Base-by-base conservation (phyloP, 148 eudicot species). In the Simmondsia chinensis region DNA sequence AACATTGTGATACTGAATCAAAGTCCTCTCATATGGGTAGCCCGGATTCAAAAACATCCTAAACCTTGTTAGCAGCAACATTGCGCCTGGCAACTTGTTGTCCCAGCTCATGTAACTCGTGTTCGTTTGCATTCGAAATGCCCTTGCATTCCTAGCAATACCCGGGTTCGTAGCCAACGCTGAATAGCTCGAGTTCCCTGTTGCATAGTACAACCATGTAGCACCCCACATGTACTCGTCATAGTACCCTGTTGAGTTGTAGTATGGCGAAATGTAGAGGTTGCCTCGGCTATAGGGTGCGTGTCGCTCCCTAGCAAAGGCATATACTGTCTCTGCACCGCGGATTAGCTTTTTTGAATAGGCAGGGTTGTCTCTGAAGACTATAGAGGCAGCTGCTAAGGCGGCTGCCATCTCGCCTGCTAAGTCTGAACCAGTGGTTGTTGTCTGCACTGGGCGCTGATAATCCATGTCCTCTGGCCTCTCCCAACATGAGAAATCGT, bases 381-480 rank as follows among this genome's bases (percentile, higher is more conserved):
- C 91, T 16, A 86, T 75, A 25, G 95, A 81, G 21, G 95, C 87
- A 0, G 91, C 69, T 24, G 91, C 86, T 0, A 86, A 38, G 17
- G 95, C 91, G 0, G 95, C 95, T 0, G 95, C 83, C 91, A 81
- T 75, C 44, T 86, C 95, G 0, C 68, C 83, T 0, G 56, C 91
- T 2, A 86, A 78, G 20, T 86, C 95, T 0, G 91, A 56, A 2
- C 70, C 86, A 8, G 66, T 26, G n/a, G 0, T 0, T 4, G 70
- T 27, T 1, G 68, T 65, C 43, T 70, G 82, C 36, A 73, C 74
- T 0, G 58, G 70, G 1, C 86, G 62, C 0, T 44, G 48, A 28
- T 86, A 86, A 57, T 71, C 69, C 83, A 86, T 86, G 70, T 77
- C 76, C 56, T 86, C 95, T 8, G 95, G 91, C 40, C 87, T 68